Conservation (phyloP, 225 moss, liverwort and hornwort genomes). For the Bryoerythrophyllum caledonicum region DNA sequence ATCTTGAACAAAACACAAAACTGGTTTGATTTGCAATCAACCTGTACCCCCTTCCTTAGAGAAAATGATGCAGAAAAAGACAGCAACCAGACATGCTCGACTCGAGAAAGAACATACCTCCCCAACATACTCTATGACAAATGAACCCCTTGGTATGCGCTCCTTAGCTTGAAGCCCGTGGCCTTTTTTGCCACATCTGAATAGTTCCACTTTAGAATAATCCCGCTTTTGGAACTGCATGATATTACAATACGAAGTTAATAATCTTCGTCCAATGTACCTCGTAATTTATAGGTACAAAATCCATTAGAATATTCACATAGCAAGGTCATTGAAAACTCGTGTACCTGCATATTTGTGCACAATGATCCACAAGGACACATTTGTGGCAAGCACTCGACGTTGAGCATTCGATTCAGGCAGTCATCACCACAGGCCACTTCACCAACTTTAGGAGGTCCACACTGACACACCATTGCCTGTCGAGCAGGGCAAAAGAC, state of each 20-base stretch:
- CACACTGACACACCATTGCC: conserved; percentile 86
- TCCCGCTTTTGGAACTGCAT: conserved; percentile 76
- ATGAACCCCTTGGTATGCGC: conserved; percentile 57
- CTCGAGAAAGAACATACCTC: conserved; percentile 53
- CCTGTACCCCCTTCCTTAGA: not conserved
- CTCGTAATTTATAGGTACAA: not conserved
- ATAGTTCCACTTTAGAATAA: conserved; percentile 62
- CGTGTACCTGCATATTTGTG: conserved; percentile 68
- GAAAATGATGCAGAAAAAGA: not conserved
- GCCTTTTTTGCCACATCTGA: conserved; percentile 87
- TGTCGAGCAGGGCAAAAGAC: conserved; percentile 23
- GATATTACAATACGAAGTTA: not conserved
- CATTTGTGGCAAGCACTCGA: conserved; percentile 71
- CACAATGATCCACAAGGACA: conserved; percentile 77
- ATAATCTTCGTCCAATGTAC: not conserved
- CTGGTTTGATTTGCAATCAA: not conserved
- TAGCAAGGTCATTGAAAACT: not conserved
- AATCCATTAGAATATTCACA: not conserved
- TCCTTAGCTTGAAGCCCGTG: conserved; percentile 65
- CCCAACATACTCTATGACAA: conserved; percentile 87
- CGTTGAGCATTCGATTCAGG: conserved; percentile 73
- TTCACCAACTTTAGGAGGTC: conserved; percentile 55
- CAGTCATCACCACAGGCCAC: conserved; percentile 77
- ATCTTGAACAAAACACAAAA: not conserved
- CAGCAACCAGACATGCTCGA: not conserved